Base-by-base conservation (phyloP, 2,329 filamentous ascomycete species). In the Paramyrothecium sp. region DNA sequence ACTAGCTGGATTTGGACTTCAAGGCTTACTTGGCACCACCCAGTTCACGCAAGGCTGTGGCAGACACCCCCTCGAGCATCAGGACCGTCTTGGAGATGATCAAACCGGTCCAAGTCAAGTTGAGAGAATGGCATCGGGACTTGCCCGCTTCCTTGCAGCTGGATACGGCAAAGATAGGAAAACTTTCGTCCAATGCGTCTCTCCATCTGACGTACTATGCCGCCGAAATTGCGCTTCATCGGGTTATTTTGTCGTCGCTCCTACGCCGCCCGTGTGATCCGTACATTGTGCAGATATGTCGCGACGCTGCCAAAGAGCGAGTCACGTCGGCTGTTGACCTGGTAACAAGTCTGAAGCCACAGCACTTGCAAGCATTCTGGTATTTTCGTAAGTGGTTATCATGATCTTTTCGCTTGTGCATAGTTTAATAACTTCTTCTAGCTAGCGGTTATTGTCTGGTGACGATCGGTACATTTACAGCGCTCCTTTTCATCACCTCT, bases 171-270 rank as follows among this genome's bases (percentile, higher is more conserved):
- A 21, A 30, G 16, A 63, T 13, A 54, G 58, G 46, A 54, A 57
- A 54, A 67, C 66, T 21, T 65, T 65, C 51, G 71, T 65, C 19
- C 67, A 72, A 38, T 38, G 55, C 55, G n/a, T 53, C 55, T 13
- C 59, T 79, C 17, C 72, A 77, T 34, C 67, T 79, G 7, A 74
- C 75, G 1, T 77, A 76, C 59, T 73, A 76, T 54, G 74, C 74
- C 1, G 75, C 75, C 1, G 76, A 77, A 56, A 73, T 77, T 46
- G 73, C 75, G 30, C 69, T 78, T 3, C 76, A 78, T 62, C 72
- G 74, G 7, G 72, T 74, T 1, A 74, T 78, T 61, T 67, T 78
- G 4, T 66, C 63, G 62, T 76, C 61, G 8, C 67, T 72, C 67
- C 68, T 7, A 55, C 71, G n/a, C 60, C 67, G 1, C 68, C 69